Conservation (phyloP, 2,329 filamentous ascomycete genomes). For the Neopestalotiopsis rosae region DNA sequence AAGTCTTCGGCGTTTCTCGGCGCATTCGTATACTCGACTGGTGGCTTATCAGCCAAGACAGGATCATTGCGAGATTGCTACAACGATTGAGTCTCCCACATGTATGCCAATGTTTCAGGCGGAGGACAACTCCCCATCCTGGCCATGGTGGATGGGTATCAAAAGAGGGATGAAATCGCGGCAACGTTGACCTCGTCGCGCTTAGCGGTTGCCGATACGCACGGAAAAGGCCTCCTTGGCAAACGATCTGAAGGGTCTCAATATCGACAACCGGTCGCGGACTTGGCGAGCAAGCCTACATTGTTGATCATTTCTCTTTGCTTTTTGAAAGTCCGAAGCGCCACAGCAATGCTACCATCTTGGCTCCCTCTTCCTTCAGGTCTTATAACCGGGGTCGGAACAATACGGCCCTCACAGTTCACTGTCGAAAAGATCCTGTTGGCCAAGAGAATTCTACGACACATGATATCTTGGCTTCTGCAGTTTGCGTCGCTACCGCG, state of each 20-base stretch:
- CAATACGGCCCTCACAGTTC: not conserved
- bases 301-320: not conserved
- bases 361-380: not conserved
- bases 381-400: not conserved
- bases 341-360: not conserved
- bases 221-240: not conserved
- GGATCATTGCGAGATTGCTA: not conserved
- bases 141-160: not conserved
- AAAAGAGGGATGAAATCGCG: not conserved
- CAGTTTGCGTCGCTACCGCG: not conserved
- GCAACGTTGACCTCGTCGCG: not conserved
- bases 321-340: not conserved
- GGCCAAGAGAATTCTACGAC: not conserved
- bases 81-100: not conserved
- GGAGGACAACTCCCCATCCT: not conserved
- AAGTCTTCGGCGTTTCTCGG: not conserved
- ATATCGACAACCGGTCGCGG: not conserved
- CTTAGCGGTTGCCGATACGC: not conserved
- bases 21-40: not conserved
- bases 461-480: slow-evolving; percentile 2
- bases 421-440: not conserved
- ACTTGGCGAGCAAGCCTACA: not conserved
- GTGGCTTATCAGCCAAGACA: slow-evolving; percentile 11
- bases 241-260: not conserved
- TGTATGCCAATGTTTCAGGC: slow-evolving; percentile 14